These are phyloP conservation scores for Gossypium arboreum DNA, from an alignment of 345 rosid species.

Conservation along the genomic window DNA sequence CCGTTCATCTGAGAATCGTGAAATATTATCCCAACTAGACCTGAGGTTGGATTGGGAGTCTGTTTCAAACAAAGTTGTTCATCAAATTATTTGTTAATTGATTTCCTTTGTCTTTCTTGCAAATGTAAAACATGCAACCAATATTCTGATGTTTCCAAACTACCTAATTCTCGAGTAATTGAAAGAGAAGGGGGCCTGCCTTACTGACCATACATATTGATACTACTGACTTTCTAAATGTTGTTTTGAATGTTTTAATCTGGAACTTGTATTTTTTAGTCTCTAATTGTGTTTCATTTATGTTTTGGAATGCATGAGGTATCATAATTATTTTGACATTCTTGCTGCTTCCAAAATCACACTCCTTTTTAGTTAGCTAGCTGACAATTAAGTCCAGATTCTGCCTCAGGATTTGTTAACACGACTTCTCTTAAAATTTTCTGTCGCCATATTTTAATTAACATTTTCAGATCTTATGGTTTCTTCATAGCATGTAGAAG, in stretches of 20 bases:
- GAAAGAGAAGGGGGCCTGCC: no score
- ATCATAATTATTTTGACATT: constrained; percentile 2
- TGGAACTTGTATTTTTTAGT: neutral
- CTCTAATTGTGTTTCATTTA: neutral
- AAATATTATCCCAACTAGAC: neutral
- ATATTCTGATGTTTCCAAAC: neutral
- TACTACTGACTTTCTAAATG: neutral
- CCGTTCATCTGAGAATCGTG: neutral
- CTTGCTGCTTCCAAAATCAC: neutral
- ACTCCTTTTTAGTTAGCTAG: neutral
- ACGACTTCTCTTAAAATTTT: neutral
- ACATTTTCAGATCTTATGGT: neutral
- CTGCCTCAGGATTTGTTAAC: neutral
- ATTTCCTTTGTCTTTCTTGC: neutral
- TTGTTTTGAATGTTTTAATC: neutral
- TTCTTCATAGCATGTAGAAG: neutral
- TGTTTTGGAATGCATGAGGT: neutral
- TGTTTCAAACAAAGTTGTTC: constrained; percentile 1
- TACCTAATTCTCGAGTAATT: neutral
- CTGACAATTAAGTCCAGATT: neutral
- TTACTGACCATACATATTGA: no score
- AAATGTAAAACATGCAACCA: neutral
- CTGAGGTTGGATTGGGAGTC: neutral
- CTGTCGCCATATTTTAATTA: neutral
- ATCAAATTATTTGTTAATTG: neutral